Percentiles rank a stretch among this genome's conserved stretches.
Conservation (phyloP, 495 filamentous ascomycete species). For the Polyplosphaeria fusca region DNA sequence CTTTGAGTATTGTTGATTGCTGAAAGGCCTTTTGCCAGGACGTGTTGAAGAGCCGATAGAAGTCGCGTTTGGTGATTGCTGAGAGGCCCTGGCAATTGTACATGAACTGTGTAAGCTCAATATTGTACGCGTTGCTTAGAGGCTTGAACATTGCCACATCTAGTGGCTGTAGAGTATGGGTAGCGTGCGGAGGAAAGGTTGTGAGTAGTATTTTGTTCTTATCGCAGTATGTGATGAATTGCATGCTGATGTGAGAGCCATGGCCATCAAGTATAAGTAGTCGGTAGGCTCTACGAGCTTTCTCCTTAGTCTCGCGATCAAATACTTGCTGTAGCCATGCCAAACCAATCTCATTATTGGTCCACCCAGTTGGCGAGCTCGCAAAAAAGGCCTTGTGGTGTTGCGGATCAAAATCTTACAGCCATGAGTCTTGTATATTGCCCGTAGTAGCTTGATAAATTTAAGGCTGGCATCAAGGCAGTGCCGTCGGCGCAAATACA, state of each 20-base stretch:
- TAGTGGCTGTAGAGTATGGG: not conserved
- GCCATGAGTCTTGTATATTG: not conserved
- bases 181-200: not conserved
- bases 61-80: not conserved
- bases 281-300: not conserved
- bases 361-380: not conserved
- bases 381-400: not conserved
- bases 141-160: not conserved
- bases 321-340: not conserved
- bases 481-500: not conserved
- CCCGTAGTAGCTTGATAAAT: conserved; percentile 6
- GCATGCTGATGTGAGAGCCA: conserved; percentile 1
- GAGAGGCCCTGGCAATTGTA: not conserved
- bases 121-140: not conserved
- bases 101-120: not conserved
- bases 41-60: not conserved
- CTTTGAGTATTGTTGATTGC: not conserved
- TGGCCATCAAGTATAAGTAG: conserved; percentile 8
- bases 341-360: not conserved
- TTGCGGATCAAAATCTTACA: not conserved
- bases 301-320: not conserved
- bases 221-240: conserved; percentile 9
- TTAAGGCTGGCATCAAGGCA: not conserved
- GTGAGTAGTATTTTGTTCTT: not conserved
- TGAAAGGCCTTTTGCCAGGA: not conserved